Evolutionary conservation across 2,329 filamentous ascomycete species (phyloP), one percentile per base, ranked within the genome.

Genomic region (Xylariomycetidae sp.): DNA sequence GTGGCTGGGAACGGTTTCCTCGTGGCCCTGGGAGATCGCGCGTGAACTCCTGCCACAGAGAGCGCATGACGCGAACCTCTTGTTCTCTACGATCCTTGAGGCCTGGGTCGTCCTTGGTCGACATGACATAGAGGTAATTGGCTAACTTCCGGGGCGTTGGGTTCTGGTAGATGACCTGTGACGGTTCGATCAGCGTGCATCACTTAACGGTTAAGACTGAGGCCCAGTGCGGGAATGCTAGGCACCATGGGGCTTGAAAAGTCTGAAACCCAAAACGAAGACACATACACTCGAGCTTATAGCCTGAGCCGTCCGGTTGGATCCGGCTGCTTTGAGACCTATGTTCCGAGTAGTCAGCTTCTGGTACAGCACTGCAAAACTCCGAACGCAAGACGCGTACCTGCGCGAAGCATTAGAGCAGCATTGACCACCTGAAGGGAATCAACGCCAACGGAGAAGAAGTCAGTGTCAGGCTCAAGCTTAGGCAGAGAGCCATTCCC

Each of bases 361-460:
- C 12, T n/a, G n/a, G n/a, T n/a, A n/a, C n/a, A n/a, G n/a, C n/a
- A n/a, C n/a, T n/a, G n/a, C n/a, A n/a, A n/a, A n/a, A n/a, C n/a
- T n/a, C n/a, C n/a, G n/a, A n/a, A n/a, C n/a, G n/a, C n/a, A n/a
- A n/a, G n/a, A n/a, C n/a, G n/a, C n/a, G n/a, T n/a, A 19, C 22
- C 31, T 5, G 31, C 31, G 4, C 35, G 32, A 24, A 42, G 39
- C 15, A 15, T 20, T 20, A 37, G 30, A 14, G 32, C 32, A 17
- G 28, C 40, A 25, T 42, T 42, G 26, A 62, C 55, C 4, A 65
- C 56, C 15, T 63, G 57, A 19, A 67, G 42, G 0, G 63, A 66
- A 39, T 66, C 61, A 23, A 65, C 47, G 0, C 63, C 63, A 2
- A 53, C 45, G 2, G 45, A 46, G 30, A 66, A 65, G 25, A 67